Base-by-base conservation (phyloP, 805 yeast species). In the Myxozyma neglecta region DNA sequence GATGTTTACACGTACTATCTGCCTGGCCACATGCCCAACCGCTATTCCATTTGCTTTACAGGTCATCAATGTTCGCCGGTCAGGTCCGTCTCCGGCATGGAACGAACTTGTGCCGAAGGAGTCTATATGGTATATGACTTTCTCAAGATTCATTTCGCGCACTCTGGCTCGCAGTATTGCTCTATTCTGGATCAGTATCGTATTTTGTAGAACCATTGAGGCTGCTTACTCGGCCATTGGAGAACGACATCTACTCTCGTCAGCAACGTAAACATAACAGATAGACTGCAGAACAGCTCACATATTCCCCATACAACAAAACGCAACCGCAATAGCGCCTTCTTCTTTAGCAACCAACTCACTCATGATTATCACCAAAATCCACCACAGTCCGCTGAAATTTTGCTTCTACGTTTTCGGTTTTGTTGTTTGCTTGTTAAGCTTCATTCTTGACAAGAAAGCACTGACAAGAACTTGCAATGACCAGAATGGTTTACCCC, bases 281-380 rank as follows among this genome's bases (percentile, higher is more conserved):
- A 1, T n/a, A 20, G 9, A 18, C 18, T n/a, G 14, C 24, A 4
- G 11, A 20, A 24, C 29, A 1, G 65, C 88, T 68, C 78, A 85
- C 87, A 89, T 89, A 74, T 92, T 92, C 3, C 97, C 97, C 32
- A 90, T 78, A 71, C 97, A 92, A 0, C 91, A 93, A 72, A 92
- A 91, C 0, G 96, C 97, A 10, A 92, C 96, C 0, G 88, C 80
- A 68, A 68, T 80, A 80, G n/a, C 59, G 59, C 29, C 29, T 24
- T 24, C 29, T 24, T 24, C 29, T 24, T 24, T 24, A 24, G 29
- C 4, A 24, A 24, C 29, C 29, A 24, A 24, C 29, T 24, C 29
- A 24, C 29, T 24, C 29, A 24, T 24, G 29, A 24, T 24, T 3
- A 24, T 24, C 29, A 24, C 29, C 29, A 24, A 24, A 24, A 24